phyloP scores from a whole-genome alignment of 805 yeast genomes.

The Tetrapisispora phaffii region DNA sequence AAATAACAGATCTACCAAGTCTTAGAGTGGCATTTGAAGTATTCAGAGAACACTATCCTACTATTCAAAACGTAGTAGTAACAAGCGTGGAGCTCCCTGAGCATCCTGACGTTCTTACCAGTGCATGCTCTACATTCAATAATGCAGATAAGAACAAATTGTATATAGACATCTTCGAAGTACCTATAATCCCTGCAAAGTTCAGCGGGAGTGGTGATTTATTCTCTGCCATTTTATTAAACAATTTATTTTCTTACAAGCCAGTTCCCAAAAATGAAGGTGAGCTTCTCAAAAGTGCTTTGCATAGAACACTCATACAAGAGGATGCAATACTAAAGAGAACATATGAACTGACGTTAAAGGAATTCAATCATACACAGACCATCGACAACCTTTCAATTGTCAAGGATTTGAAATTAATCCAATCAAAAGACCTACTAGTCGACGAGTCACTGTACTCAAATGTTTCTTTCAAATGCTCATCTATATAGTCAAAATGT shows the following conservation, averaged over 20 bases:
- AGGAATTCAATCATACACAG: constrained; percentile 9
- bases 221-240: constrained; percentile 51
- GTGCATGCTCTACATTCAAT: constrained; percentile 4
- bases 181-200: constrained; percentile 44
- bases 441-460: not conserved
- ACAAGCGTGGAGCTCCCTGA: constrained; percentile 39
- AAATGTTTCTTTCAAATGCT: not conserved
- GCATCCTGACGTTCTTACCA: not conserved
- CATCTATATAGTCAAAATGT: not conserved
- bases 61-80: constrained; percentile 44
- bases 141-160: not conserved
- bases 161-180: constrained; percentile 29
- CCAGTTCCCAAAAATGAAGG: not conserved
- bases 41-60: constrained; percentile 37
- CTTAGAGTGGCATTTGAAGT: constrained; percentile 32
- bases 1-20: constrained; percentile 31
- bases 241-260: constrained; percentile 19
- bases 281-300: constrained; percentile 18
- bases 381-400: not conserved
- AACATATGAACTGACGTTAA: constrained; percentile 26
- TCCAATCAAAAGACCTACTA: constrained; percentile 34
- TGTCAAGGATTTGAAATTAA: constrained; percentile 36
- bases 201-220: constrained; percentile 73
- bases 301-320: constrained; percentile 33
- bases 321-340: constrained; percentile 35